Percentiles rank a stretch among this genome's conserved stretches.
phyloP scores from a whole-genome alignment of 345 rosid genomes.

The Lepidium didymum region DNA sequence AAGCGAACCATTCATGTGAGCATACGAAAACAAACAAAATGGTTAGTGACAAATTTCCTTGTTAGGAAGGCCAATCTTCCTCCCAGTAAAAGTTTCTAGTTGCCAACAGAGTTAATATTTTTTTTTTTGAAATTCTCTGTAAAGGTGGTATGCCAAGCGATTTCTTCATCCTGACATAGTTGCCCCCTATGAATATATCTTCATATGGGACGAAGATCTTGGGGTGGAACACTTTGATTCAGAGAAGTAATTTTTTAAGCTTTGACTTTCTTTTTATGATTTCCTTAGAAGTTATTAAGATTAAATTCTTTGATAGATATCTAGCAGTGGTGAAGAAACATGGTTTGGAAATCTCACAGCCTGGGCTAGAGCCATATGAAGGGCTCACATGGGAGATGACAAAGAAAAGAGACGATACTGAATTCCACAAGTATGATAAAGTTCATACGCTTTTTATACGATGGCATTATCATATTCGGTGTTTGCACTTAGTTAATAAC shows the following conservation, averaged over 20 bases:
- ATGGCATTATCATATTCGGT: background rate
- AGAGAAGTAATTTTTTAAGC: slow-evolving; percentile 52
- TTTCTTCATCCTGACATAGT: slow-evolving; percentile 92
- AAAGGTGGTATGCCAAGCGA: slow-evolving; percentile 97
- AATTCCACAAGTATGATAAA: slow-evolving; percentile 64
- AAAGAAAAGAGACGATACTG: slow-evolving; percentile 62
- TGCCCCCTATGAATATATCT: slow-evolving; percentile 80
- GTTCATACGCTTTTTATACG: background rate
- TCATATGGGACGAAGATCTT: slow-evolving; percentile 97
- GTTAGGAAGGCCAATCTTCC: background rate
- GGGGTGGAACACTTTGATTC: slow-evolving; percentile 80
- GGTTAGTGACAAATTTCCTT: slow-evolving; percentile 40
- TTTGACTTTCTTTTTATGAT: background rate
- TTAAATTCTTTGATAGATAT: slow-evolving; percentile 42
- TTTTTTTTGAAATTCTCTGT: background rate
- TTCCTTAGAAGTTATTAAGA: background rate
- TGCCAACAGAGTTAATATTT: no score
- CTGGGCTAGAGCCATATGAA: slow-evolving; percentile 74
- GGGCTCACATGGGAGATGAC: slow-evolving; percentile 96
- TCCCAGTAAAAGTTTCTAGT: background rate
- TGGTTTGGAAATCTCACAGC: slow-evolving; percentile 93
- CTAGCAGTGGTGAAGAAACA: slow-evolving; percentile 67
- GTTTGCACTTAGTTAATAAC: background rate
- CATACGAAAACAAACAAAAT: slow-evolving; percentile 76
- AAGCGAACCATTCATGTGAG: slow-evolving; percentile 88